Evolutionary conservation across 805 yeast genomes (phyloP).

Genomic region (Zygoascus tannicola): DNA sequence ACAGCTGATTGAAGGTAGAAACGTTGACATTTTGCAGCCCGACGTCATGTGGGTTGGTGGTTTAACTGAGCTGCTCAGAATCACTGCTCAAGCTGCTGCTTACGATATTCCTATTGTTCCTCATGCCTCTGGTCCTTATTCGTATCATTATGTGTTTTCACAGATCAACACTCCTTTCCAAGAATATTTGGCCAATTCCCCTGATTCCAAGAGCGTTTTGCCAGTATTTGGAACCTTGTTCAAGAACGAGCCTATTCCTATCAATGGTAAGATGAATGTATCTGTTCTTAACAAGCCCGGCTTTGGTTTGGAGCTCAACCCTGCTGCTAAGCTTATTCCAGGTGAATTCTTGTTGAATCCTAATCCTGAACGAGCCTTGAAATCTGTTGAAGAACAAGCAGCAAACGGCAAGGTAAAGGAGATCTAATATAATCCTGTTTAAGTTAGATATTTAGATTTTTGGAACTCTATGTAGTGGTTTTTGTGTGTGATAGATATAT

Average conservation of each 20-base stretch:
- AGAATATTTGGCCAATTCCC: constrained; percentile 43
- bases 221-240: constrained; percentile 42
- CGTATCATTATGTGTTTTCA: constrained; percentile 42
- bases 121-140: constrained; percentile 46
- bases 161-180: constrained; percentile 45
- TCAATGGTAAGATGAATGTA: constrained; percentile 35
- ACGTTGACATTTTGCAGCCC: constrained; percentile 41
- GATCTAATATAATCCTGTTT: too few relatives aligned
- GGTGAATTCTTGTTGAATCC: constrained; percentile 34
- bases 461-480: too few relatives aligned
- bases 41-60: constrained; percentile 51
- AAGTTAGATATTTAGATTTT: too few relatives aligned
- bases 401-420: too few relatives aligned
- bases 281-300: constrained; percentile 39
- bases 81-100: constrained; percentile 43
- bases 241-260: constrained; percentile 40
- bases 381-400: background rate
- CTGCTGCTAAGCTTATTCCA: constrained; percentile 34
- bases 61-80: constrained; percentile 38
- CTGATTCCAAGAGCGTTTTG: constrained; percentile 36
- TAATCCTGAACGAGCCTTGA: constrained; percentile 32
- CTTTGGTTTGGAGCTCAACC: constrained; percentile 41
- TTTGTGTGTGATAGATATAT: background rate
- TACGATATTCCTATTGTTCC: constrained; percentile 47
- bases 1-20: constrained; percentile 41